Base-by-base conservation (phyloP, 768 basidiomycete genomes). In the Tephrocybe sp. region DNA sequence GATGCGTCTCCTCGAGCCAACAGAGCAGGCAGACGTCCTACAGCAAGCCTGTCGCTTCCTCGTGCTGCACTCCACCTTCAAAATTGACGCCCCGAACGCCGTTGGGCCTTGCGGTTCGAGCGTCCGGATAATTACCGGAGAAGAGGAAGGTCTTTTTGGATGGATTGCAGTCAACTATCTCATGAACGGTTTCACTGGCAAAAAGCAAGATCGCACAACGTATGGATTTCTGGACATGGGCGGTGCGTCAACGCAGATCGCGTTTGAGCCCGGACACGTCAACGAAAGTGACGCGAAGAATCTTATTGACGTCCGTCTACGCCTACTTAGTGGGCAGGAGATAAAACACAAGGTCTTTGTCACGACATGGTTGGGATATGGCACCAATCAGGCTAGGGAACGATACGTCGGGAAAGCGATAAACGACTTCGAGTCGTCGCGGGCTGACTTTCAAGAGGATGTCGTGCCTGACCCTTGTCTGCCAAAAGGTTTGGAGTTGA, bases 151-250 rank as follows among this genome's bases (percentile, higher is more conserved):
- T 0, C 72, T 98, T 35, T 98, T 94, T 68, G 97, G 97, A 0
- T 99, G 97, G 97, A 93, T 99, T 49, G 94, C 95, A 0, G 93
- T 98, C 60, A 99, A 98, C 69, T 98, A 99, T 66, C 84, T 98
- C 41, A 95, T 98, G 92, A 90, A 98, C 61, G 96, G 95, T 1
- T 99, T 99, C 62, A 75, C 74, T 7, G 76, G 77, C 9, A 66
- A 68, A 0, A 71, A 66, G 45, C 64, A 78, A 44, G 77, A 82
- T 64, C 79, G 76, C 41, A 91, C 92, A 16, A 98, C 96, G 4
- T 98, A 92, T 61, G 97, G 97, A 5, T 99, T 99, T 67, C 75
- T 99, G 56, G 97, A 99, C 65, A 99, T 98, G 97, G 97, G 97
- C 44, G 96, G 97, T 21, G 97, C 97, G 15, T 98, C 95, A 12